Percentiles rank a stretch among this genome's conserved stretches.
Conservation (phyloP, 2,329 filamentous ascomycete genomes). For the Penicillium capsulatum region DNA sequence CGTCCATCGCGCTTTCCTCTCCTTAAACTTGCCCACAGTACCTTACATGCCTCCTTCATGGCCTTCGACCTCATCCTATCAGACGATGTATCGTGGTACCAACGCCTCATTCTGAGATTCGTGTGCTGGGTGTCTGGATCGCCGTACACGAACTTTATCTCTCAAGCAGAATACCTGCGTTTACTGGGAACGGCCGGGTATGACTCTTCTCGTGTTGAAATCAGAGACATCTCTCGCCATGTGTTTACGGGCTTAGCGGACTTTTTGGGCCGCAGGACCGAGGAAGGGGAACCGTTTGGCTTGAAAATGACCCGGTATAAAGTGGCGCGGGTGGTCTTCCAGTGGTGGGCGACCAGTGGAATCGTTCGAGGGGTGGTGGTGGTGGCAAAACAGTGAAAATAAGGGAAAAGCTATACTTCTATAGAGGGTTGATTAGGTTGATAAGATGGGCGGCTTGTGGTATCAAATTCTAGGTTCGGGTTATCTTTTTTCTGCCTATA, state of each 20-base stretch:
- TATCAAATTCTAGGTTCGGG: no score
- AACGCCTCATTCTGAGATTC: constrained; percentile 38
- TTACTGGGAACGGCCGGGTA: constrained; percentile 51
- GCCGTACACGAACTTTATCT: constrained; percentile 50
- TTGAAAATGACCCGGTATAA: constrained; percentile 37
- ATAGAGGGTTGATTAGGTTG: no score
- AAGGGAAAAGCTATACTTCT: no score
- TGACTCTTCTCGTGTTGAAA: constrained; percentile 36
- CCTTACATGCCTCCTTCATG: constrained; percentile 50
- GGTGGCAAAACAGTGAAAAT: constrained; percentile 32
- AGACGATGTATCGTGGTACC: constrained; percentile 19
- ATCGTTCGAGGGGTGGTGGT: constrained; percentile 40
- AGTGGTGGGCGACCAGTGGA: constrained; percentile 42
- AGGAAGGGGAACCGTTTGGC: constrained; percentile 33
- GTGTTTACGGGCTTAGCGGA: constrained; percentile 50
- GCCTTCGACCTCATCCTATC: constrained; percentile 53
- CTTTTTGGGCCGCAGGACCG: constrained; percentile 42
- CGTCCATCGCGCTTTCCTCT: constrained; percentile 49
- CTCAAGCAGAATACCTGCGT: constrained; percentile 43
- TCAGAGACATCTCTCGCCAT: constrained; percentile 51
- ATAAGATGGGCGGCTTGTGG: no score
- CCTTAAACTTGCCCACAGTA: constrained; percentile 40
- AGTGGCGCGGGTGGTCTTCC: constrained; percentile 35
- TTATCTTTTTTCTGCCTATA: no score
- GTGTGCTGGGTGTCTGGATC: constrained; percentile 49